Evolutionary conservation across 2,329 filamentous ascomycete genomes (phyloP), one percentile per base, ranked within the genome.

Genomic region (Penicillium frequentans): DNA sequence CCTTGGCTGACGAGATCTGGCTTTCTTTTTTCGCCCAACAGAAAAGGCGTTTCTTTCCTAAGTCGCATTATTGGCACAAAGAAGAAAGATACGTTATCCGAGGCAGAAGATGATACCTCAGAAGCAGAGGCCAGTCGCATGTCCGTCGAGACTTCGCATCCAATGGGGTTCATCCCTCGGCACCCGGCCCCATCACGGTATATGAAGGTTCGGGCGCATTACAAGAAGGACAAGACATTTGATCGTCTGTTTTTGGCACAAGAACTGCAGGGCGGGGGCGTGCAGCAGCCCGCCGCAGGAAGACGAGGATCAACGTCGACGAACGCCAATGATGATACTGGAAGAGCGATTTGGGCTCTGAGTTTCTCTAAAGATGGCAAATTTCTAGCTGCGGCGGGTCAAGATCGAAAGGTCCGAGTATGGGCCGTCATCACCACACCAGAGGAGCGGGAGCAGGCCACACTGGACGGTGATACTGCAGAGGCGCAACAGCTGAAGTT

Each of bases 291-390:
- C 11, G 63, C 65, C 27, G 74, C 61, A 33, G 63, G 66, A 19
- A 75, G 75, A 57, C 60, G 68, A 55, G 58, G 63, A 53, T 66
- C 67, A 7, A 65, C 65, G 16, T 67, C 64, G n/a, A 60, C 62
- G 11, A 58, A 58, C 33, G 65, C 61, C 49, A 64, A 62, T 50
- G 64, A 64, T 10, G 64, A 67, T 55, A 68, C 77, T 42, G 80
- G 81, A 49, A 81, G 90, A 58, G 92, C 95, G 0, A 87, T 96
- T 33, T 99, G 95, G 95, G 88, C 93, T 0, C 86, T 91, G 61
- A 90, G 95, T 68, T 98, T 98, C 69, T 98, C 93, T 68, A 88
- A 88, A 58, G 93, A 98, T 76, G 95, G 95, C 5, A 90, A 83
- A 68, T 96, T 93, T 71, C 80, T 99, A 19, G 95, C 95, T 6